A percentile compares a stretch with the other conserved stretches of the same genome.
Conservation (phyloP, 306 rosid species). For the Rosa persica region DNA sequence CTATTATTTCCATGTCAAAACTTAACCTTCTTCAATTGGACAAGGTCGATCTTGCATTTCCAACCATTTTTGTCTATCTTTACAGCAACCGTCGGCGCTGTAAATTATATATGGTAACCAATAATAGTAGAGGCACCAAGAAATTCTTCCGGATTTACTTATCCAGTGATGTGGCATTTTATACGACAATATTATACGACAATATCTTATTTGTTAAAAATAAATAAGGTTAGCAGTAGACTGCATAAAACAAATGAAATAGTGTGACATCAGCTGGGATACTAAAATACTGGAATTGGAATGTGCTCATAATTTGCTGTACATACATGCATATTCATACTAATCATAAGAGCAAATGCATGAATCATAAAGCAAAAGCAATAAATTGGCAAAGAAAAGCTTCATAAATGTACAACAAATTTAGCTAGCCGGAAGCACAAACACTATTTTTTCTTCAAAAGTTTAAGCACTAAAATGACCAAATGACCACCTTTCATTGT, state of each 20-base stretch:
- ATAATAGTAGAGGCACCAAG: neutral
- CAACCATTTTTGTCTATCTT: neutral
- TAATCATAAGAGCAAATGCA: neutral
- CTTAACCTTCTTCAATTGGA: neutral
- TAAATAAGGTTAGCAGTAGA: neutral
- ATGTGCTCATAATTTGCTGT: neutral
- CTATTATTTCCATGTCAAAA: neutral
- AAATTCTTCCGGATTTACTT: neutral
- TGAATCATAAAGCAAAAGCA: neutral
- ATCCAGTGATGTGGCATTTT: neutral
- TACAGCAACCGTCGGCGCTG: neutral
- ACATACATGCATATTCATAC: neutral
- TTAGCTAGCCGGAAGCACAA: neutral
- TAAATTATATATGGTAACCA: neutral
- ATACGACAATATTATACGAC: neutral
- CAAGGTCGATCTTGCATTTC: neutral
- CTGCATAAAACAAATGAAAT: neutral
- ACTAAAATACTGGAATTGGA: neutral
- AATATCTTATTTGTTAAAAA: neutral
- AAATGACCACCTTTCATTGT: neutral
- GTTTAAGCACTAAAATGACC: neutral
- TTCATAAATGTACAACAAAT: neutral
- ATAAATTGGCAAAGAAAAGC: neutral
- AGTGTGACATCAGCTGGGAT: neutral
- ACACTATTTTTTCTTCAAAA: neutral